Percentiles rank a stretch among this genome's conserved stretches.
Conservation (phyloP, 2,329 filamentous ascomycete species). For the Penicillium sp. region DNA sequence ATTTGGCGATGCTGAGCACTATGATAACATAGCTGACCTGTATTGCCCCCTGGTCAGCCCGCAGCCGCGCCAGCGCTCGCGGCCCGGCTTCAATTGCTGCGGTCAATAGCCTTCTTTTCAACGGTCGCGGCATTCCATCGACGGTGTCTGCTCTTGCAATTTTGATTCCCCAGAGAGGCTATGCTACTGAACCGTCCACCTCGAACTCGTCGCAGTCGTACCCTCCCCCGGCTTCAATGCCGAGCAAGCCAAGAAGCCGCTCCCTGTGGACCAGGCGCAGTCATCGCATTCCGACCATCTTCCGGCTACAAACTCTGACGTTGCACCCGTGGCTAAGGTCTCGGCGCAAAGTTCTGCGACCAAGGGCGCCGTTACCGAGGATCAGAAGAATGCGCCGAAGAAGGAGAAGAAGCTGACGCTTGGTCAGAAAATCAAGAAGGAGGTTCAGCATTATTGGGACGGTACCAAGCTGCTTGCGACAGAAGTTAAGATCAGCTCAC, state of each 20-base stretch:
- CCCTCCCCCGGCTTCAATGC: constrained; percentile 88
- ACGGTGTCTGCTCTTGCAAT: constrained; percentile 55
- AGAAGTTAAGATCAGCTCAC: constrained; percentile 88
- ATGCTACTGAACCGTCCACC: constrained; percentile 55
- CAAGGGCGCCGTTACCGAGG: constrained; percentile 49
- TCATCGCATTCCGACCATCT: constrained; percentile 12
- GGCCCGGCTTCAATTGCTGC: constrained; percentile 26
- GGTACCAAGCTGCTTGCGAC: constrained; percentile 90
- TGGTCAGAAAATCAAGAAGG: constrained; percentile 91
- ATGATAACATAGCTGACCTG: constrained; percentile 2
- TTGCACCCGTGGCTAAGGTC: constrained; percentile 41
- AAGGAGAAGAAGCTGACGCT: constrained; percentile 84
- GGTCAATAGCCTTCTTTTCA: constrained; percentile 31
- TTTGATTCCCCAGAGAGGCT: constrained; percentile 49
- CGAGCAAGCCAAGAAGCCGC: constrained; percentile 81
- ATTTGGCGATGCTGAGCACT: background rate
- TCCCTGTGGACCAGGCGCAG: constrained; percentile 53
- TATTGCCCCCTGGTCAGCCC: constrained; percentile 21
- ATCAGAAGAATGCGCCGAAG: constrained; percentile 55
- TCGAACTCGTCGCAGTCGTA: constrained; percentile 49
- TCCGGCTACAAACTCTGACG: background rate
- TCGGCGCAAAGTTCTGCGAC: constrained; percentile 58
- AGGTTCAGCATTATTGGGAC: constrained; percentile 93
- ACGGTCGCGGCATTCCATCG: constrained; percentile 42
- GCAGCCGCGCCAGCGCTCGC: constrained; percentile 30